Evolutionary conservation across 2,329 filamentous ascomycete species (phyloP), one percentile per base, ranked within the genome.

Genomic region (Aureobasidium subglaciale): DNA sequence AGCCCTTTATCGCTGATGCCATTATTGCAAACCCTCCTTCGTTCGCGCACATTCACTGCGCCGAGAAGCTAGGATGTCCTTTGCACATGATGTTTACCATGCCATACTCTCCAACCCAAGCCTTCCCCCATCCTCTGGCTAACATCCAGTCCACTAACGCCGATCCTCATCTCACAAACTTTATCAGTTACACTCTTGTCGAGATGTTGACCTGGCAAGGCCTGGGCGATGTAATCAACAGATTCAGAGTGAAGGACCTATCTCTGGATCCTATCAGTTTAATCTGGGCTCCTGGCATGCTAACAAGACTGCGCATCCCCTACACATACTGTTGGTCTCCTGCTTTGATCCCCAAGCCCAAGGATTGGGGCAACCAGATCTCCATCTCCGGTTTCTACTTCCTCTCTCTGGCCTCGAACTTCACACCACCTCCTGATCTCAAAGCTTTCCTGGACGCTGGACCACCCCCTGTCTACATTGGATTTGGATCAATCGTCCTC

Each of bases 261-360:
- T 86, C 87, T 24, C 74, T 96, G 1, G 87, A 93, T 41, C 81
- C 86, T 0, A 78, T 96, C 38, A 90, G 87, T 59, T 75, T 89
- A 7, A 84, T 95, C 46, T 92, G 87, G 80, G 91, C 88, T 2
- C 90, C 91, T 8, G 88, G 87, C 3, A 80, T 95, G 67, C 75
- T 95, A 13, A 84, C 82, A 41, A 83, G 88, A 29, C 73, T 96
- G 29, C 81, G 81, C 40, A 80, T 96, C n/a, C 90, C 91, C 0
- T 89, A 88, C 63, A 95, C 92, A 0, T 97, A 96, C 67, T 93
- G 90, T 70, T 96, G 91, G 91, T 91, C 88, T 0, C 86, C 88
- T 0, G 81, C 86, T 1, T 72, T 93, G 46, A 88, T 90, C 16
- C 82, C 85, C 0, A 90, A 90, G 63, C 87, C 88, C 0, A 79